Percentiles rank a stretch among this genome's conserved stretches.
phyloP scores from a whole-genome alignment of 495 filamentous ascomycete genomes.

The Hypoxylon lenormandii region DNA sequence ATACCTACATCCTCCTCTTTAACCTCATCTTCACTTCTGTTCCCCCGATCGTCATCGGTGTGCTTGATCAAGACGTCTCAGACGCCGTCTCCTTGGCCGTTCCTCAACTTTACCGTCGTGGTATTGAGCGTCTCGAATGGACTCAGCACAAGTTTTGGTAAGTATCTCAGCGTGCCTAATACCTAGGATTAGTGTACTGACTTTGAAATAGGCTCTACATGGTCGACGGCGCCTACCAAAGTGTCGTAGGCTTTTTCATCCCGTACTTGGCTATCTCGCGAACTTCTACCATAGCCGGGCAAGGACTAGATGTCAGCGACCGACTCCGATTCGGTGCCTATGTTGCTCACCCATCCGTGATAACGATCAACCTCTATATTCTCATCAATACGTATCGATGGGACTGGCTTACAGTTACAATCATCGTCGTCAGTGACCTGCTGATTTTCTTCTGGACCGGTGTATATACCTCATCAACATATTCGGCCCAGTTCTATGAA shows the following conservation, averaged over 20 bases:
- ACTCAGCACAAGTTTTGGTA: slow-evolving; percentile 97
- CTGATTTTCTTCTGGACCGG: slow-evolving; percentile 98
- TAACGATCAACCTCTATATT: slow-evolving; percentile 92
- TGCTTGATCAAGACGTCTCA: slow-evolving; percentile 96
- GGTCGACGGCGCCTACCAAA: slow-evolving; percentile 94
- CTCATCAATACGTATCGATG: slow-evolving; percentile 95
- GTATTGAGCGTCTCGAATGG: slow-evolving; percentile 98
- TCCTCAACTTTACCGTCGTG: slow-evolving; percentile 93
- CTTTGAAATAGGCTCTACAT: slow-evolving; percentile 80
- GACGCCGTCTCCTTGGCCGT: slow-evolving; percentile 94
- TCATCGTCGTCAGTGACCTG: slow-evolving; percentile 81
- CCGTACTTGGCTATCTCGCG: slow-evolving; percentile 80
- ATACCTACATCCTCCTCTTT: slow-evolving; percentile 95
- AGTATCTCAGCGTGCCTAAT: slow-evolving; percentile 40
- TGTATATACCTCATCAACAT: slow-evolving; percentile 79
- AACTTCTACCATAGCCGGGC: slow-evolving; percentile 73
- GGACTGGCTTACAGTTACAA: slow-evolving; percentile 92
- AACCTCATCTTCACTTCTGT: slow-evolving; percentile 98
- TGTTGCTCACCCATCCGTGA: slow-evolving; percentile 79
- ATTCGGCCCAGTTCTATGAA: slow-evolving; percentile 77
- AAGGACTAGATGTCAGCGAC: slow-evolving; percentile 79
- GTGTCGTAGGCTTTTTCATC: slow-evolving; percentile 91
- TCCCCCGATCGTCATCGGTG: slow-evolving; percentile 94
- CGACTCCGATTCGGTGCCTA: slow-evolving; percentile 84
- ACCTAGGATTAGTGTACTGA: slow-evolving; percentile 46